phyloP scores from a whole-genome alignment of 2,329 filamentous ascomycete species.

The Fusarium luffae region DNA sequence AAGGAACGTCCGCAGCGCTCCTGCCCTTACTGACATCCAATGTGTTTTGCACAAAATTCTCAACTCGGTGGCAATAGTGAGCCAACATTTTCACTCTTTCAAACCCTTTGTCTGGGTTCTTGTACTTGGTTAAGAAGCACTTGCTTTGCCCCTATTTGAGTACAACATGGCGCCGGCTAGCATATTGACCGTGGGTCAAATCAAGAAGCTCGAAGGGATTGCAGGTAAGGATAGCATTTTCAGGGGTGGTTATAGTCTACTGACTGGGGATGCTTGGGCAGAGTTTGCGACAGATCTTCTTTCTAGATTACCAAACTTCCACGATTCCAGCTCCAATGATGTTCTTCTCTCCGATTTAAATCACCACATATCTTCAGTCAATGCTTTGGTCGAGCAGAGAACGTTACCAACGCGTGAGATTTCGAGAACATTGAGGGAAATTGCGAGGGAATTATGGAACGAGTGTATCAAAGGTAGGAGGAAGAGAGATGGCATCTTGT shows the following conservation, averaged over 20 bases:
- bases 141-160: neutral
- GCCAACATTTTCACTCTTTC: neutral
- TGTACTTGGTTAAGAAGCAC: neutral
- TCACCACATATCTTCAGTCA: constrained; percentile 43
- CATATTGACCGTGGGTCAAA: constrained; percentile 24
- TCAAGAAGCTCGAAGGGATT: constrained; percentile 41
- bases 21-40: constrained; percentile 3
- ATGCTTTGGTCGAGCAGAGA: constrained; percentile 14
- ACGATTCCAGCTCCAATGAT: constrained; percentile 56
- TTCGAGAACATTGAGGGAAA: constrained; percentile 62
- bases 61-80: neutral
- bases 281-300: constrained; percentile 47
- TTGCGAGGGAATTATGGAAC: constrained; percentile 75
- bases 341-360: constrained; percentile 48
- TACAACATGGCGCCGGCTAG: constrained; percentile 39
- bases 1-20: constrained; percentile 11
- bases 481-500: constrained; percentile 32
- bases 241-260: neutral
- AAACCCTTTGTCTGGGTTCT: neutral
- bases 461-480: constrained; percentile 64
- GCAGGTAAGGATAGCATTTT: constrained; percentile 32
- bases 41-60: neutral
- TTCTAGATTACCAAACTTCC: constrained; percentile 32
- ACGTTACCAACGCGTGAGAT: neutral
- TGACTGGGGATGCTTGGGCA: constrained; percentile 14